Evolutionary conservation across 805 yeast genomes (phyloP).

Genomic region (Yamadazyma nakazawae): DNA sequence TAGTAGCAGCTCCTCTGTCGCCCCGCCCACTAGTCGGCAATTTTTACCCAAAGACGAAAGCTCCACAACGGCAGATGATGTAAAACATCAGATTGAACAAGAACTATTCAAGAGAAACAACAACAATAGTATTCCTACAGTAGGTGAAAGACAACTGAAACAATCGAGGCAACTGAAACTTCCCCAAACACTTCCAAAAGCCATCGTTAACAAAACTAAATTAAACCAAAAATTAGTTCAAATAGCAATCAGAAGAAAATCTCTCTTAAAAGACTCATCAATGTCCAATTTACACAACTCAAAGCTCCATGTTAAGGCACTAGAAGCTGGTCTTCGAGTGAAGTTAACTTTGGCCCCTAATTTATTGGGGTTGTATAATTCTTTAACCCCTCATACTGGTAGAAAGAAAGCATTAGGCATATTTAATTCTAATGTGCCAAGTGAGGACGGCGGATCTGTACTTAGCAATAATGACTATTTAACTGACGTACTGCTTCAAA

Average conservation of each 20-base stretch:
- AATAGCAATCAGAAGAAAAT: constrained; percentile 34
- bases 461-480: constrained; percentile 8
- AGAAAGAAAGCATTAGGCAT: constrained; percentile 18
- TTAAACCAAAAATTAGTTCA: constrained; percentile 20
- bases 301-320: constrained; percentile 40
- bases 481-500: constrained; percentile 7
- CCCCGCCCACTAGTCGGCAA: neutral
- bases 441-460: neutral
- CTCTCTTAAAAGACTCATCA: constrained; percentile 11
- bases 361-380: constrained; percentile 41
- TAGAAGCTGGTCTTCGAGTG: constrained; percentile 51
- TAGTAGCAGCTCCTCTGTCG: constrained; percentile 3
- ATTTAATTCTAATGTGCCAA: constrained; percentile 8
- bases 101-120: constrained; percentile 3
- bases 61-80: constrained; percentile 8
- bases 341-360: constrained; percentile 47
- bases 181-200: constrained; percentile 11
- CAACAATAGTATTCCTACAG: neutral
- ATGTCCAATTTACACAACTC: constrained; percentile 12
- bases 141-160: neutral
- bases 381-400: constrained; percentile 33
- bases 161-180: neutral
- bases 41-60: constrained; percentile 1
- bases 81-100: constrained; percentile 9
- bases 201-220: constrained; percentile 10